Evolutionary conservation across 2,329 filamentous ascomycete species (phyloP).

Genomic region (Teratosphaeria nubilosa): DNA sequence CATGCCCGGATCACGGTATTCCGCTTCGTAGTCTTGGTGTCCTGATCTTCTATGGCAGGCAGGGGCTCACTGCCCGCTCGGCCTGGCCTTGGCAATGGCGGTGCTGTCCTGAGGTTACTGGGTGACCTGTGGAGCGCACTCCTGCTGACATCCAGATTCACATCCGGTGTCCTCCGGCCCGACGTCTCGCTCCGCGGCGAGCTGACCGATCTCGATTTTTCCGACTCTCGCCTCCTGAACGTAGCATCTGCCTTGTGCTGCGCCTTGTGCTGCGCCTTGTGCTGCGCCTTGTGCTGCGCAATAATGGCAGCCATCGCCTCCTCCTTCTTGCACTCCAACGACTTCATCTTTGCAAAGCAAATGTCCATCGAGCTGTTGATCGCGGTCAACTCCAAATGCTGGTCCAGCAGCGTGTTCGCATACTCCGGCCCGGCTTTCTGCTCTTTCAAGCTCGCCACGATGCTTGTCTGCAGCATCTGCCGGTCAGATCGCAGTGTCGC

Average conservation of each 20-base stretch:
- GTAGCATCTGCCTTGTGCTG: not conserved
- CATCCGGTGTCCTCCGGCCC: not conserved
- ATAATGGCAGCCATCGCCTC: slow-evolving; percentile 16
- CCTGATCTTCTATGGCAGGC: not conserved
- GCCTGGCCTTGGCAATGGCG: not conserved
- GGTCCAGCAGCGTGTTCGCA: slow-evolving; percentile 18
- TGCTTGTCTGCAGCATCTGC: slow-evolving; percentile 16
- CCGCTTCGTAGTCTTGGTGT: not conserved
- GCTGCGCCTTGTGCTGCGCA: slow-evolving; percentile 2
- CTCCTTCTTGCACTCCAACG: slow-evolving; percentile 22
- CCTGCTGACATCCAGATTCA: not conserved
- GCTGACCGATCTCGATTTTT: not conserved
- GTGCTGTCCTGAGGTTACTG: not conserved
- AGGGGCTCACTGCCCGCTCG: not conserved
- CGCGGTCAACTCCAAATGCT: slow-evolving; percentile 21
- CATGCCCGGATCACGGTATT: not conserved
- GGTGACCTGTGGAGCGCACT: not conserved
- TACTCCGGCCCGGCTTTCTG: slow-evolving; percentile 16
- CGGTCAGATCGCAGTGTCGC: slow-evolving; percentile 20
- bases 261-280: slow-evolving; percentile 2
- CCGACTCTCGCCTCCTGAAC: not conserved
- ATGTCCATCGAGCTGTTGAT: slow-evolving; percentile 26
- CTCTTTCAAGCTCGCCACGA: slow-evolving; percentile 16
- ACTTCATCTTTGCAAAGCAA: slow-evolving; percentile 24
- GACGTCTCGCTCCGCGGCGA: not conserved